Base-by-base conservation (phyloP, 2,329 filamentous ascomycete genomes). In the Elsinoe batatas region DNA sequence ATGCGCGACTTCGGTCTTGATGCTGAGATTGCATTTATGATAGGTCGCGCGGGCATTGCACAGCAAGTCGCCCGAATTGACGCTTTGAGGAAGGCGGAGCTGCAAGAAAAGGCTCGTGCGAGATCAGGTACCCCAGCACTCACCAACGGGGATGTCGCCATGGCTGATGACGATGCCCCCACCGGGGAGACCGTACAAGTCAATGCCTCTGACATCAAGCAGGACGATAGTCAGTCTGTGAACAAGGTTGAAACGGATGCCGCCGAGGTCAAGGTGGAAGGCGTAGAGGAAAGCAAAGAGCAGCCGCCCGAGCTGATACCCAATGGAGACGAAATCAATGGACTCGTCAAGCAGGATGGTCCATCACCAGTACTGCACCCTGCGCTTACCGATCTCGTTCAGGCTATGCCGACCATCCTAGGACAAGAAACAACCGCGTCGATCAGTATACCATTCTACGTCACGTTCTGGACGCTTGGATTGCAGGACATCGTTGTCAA, bases 381-480 rank as follows among this genome's bases (percentile, higher is more conserved):
- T 20, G 80, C 87, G 1, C 78, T 97, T 49, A 82, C 87, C 60
- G 82, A 84, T 4, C 74, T 96, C 15, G 84, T 91, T 57, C 79
- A 85, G 7, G 78, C 82, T 30, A 78, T 95, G 15, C 79, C 80
- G 58, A 72, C 74, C 5, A 73, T 79, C 0, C 68, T 88, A 10
- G 80, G 86, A 0, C 70, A 79, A 1, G 78, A 81, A 6, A 79
- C 83, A 4, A 89, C 85, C 77, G 74, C 80, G 10, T 81, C 80
- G 50, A 79, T 96, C 53, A 90, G 83, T 42, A 77, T 89, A 0
- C 83, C 87, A 30, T 91, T 96, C 67, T 96, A 89, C 65, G 82
- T 87, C 42, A 87, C 87, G 0, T 98, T 98, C 71, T 98, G 93
- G 93, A 85, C 91, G 51, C 76, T 96, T 11, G 84, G 89, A 26